A percentile compares a stretch with the other conserved stretches of the same genome.
Evolutionary conservation across 2,329 filamentous ascomycete species (phyloP).

Genomic region (Epichloe brachyelytri): DNA sequence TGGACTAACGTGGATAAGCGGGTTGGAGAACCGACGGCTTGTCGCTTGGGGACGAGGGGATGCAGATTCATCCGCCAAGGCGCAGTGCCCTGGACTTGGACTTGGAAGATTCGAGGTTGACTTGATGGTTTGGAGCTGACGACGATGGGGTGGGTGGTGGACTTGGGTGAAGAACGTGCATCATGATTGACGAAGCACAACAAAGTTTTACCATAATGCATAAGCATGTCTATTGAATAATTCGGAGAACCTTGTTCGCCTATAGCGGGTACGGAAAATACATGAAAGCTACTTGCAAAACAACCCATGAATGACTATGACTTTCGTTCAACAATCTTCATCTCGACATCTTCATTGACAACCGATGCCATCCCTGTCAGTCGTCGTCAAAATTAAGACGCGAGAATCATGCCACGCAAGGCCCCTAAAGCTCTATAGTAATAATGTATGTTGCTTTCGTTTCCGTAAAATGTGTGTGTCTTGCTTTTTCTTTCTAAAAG

Average conservation of each 20-base stretch:
- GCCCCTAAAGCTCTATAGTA: conserved; percentile 3
- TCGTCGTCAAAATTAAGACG: conserved; percentile 4
- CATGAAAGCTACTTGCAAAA: background rate
- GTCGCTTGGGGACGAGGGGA: background rate
- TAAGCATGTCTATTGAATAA: conserved; percentile 3
- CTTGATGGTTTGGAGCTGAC: background rate
- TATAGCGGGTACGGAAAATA: background rate
- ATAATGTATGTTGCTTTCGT: background rate
- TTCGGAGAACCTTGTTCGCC: background rate
- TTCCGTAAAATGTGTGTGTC: background rate
- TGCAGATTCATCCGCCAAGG: background rate
- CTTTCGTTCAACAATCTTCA: background rate
- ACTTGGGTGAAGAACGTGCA: no score
- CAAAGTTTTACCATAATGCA: background rate
- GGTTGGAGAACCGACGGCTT: no score
- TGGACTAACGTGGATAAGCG: no score
- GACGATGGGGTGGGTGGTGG: no score
- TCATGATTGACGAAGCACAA: background rate
- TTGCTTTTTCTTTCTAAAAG: background rate
- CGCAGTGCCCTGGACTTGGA: no score
- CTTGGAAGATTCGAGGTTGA: background rate
- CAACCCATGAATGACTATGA: background rate
- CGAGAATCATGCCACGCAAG: background rate
- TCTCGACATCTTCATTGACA: conserved; percentile 1
- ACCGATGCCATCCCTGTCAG: conserved; percentile 9